Conservation (phyloP, 208 protist species). For the Acanthamoeba polyphaga region DNA sequence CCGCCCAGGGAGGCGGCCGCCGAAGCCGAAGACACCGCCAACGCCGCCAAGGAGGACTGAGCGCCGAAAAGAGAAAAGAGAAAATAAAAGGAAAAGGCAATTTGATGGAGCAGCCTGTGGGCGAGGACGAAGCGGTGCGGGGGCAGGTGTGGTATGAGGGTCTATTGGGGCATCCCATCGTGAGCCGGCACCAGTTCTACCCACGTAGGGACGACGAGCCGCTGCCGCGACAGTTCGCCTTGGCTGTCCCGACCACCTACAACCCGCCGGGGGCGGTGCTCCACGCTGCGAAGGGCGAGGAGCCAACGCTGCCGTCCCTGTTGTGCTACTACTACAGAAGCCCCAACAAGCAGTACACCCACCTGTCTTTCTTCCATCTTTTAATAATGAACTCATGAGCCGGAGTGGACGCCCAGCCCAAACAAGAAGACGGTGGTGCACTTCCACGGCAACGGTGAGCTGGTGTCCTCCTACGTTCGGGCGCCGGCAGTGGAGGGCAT, state of each 20-base stretch:
- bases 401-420: not conserved
- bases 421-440: conserved; percentile 22
- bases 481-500: not conserved
- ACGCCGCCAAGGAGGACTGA: not conserved
- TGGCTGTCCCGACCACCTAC: not conserved
- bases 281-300: not conserved
- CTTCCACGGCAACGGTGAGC: conserved; percentile 18
- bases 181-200: not conserved
- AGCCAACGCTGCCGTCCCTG: not conserved
- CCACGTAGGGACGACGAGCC: not conserved
- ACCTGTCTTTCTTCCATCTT: not conserved
- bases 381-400: not conserved
- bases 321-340: not conserved
- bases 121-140: not conserved
- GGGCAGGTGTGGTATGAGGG: not conserved
- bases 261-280: too few species aligned
- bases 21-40: conserved; percentile 2
- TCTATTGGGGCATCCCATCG: not conserved
- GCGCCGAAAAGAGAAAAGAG: not conserved
- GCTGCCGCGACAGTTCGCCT: not conserved
- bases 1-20: not conserved
- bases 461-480: not conserved
- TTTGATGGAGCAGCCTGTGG: not conserved
- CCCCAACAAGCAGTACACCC: not conserved
- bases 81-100: not conserved